Base-by-base conservation (phyloP, 306 rosid genomes). In the Sindora glabra region DNA sequence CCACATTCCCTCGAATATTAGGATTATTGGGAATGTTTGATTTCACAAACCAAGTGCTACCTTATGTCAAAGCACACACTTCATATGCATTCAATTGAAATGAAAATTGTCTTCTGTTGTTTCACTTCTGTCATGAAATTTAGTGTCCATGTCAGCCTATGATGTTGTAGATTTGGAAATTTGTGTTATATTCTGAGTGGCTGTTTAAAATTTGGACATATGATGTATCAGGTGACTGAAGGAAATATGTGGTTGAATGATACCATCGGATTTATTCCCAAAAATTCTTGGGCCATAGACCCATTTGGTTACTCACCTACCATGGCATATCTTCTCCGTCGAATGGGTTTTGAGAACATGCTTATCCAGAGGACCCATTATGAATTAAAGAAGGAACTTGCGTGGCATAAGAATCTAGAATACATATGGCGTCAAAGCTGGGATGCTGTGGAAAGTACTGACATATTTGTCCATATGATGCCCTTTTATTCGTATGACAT, bases 391-490 rank as follows among this genome's bases (percentile, higher is more conserved):
- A 92, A 92, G 83, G 96, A 92, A 65, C 96, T 92, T 68, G 83
- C 99, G 5, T 68, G 74, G 82, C 82, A 86, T 59, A 86, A 92
- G 74, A 92, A 89, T 69, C 67, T 92, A 74, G 99, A 92, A 67
- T 92, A 81, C 57, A 45, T 82, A 26, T 92, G 99, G 99, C 95
- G 99, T 37, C 99, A 92, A 78, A 86, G 97, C 68, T 92, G 99
- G 99, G 99, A 92, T 80, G 76, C 74, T 13, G 89, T 79, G 62
- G 97, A 92, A 76, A 78, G 84, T 47, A 92, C 99, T 11, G 99
- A 92, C 74, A 89, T 92, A 73, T 92, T 92, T 78, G 99, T 89
- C 64, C 99, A 92, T 62, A 92, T 92, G 99, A 92, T 92, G 99
- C 99, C 99, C 34, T 92, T 92, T 71, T 92, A 92, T 82, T 92